phyloP scores from a whole-genome alignment of 495 filamentous ascomycete species.

The Penicillium bialowiezense region DNA sequence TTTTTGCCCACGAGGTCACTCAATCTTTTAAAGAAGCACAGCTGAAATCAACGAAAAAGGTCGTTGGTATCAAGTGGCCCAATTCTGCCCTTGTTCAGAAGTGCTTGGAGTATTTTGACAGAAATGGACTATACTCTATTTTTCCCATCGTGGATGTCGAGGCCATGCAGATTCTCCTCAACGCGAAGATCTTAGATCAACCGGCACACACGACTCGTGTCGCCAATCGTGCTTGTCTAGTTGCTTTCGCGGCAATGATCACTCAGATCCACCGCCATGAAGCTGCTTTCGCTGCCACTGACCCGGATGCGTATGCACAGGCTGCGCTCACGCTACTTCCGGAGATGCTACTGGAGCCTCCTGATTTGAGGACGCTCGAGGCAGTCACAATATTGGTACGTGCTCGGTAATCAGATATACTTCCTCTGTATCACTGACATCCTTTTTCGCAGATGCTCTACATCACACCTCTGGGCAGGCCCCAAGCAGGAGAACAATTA shows the following conservation, averaged over 20 bases:
- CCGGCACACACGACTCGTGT: constrained; percentile 6
- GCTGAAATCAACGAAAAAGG: not conserved
- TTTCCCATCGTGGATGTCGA: constrained; percentile 23
- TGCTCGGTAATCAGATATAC: too few species aligned
- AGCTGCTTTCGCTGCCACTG: constrained; percentile 13
- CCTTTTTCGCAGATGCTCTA: constrained; percentile 17
- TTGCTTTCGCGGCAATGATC: constrained; percentile 27
- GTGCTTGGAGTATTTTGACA: constrained; percentile 20
- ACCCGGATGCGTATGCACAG: constrained; percentile 25
- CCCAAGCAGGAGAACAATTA: constrained; percentile 18
- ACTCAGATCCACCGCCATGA: constrained; percentile 24
- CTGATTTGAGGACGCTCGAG: constrained; percentile 23
- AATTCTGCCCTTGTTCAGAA: constrained; percentile 11
- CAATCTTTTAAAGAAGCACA: constrained; percentile 10
- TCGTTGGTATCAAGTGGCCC: constrained; percentile 18
- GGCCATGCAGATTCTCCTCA: constrained; percentile 13
- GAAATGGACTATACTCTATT: constrained; percentile 22
- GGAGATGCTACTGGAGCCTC: constrained; percentile 19
- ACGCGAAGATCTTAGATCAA: constrained; percentile 14
- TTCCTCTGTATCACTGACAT: too few species aligned
- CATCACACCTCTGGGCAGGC: constrained; percentile 21
- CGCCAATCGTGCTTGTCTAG: constrained; percentile 20
- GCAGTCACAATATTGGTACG: constrained; percentile 23
- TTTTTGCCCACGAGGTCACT: constrained; percentile 13
- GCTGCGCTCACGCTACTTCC: constrained; percentile 19